Conservation (phyloP, 345 rosid species). For the sweet orange (Citrus sinensis) region DNA sequence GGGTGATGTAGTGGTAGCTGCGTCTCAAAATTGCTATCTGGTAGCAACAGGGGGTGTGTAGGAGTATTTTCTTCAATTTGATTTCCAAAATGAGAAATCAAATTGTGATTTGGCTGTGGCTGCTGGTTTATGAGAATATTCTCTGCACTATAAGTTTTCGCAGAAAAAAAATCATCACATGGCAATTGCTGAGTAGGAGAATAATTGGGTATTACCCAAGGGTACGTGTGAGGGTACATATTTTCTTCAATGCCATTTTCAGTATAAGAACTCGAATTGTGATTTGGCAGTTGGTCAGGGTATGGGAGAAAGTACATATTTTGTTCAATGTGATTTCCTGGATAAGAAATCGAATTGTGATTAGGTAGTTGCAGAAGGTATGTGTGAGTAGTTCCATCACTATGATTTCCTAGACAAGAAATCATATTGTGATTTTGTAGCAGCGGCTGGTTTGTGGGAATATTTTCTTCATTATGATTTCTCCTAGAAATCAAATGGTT, state of each 20-base stretch:
- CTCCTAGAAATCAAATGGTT: background rate
- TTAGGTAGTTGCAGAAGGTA: background rate
- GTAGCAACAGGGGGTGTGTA: background rate
- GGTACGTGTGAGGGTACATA: too few relatives aligned
- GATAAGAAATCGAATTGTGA: background rate
- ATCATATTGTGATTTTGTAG: too few relatives aligned
- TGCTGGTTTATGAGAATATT: too few relatives aligned
- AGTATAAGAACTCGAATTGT: background rate
- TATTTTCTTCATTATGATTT: background rate
- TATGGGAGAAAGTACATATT: background rate
- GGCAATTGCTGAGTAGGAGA: too few relatives aligned
- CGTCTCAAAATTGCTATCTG: background rate
- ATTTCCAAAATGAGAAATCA: background rate
- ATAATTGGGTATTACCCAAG: too few relatives aligned
- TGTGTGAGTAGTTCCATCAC: background rate
- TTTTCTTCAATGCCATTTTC: background rate
- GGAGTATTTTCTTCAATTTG: background rate
- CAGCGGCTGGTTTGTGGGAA: background rate
- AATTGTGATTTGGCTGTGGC: too few relatives aligned
- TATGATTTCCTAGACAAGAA: background rate
- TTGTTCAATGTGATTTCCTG: background rate
- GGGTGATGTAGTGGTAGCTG: background rate
- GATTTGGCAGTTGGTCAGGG: background rate
- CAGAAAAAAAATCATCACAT: too few relatives aligned
- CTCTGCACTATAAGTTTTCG: too few relatives aligned